These are phyloP conservation scores for Globisporangium okanoganense DNA, from an alignment of 352 stramenopile species.

Conservation along the genomic window DNA sequence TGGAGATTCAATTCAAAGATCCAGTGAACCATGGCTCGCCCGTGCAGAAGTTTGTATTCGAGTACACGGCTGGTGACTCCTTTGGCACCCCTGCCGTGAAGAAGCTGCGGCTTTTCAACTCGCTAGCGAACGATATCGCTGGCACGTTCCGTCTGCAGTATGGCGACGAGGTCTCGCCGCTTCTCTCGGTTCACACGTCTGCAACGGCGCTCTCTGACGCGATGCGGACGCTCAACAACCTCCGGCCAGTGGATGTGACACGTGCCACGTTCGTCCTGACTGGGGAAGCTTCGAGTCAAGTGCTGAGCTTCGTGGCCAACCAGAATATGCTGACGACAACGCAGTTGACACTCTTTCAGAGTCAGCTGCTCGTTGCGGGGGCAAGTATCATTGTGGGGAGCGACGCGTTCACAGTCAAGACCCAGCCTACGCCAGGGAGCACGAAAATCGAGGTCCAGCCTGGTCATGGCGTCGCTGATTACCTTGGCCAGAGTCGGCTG, in stretches of 20 bases:
- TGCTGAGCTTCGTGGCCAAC: conserved; percentile 29
- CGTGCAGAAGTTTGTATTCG: conserved; percentile 51
- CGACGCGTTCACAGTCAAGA: conserved; percentile 35
- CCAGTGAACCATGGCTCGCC: conserved; percentile 25
- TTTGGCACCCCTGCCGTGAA: conserved; percentile 53
- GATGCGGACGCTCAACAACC: conserved; percentile 34
- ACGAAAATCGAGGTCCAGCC: conserved; percentile 40
- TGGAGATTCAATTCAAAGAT: conserved; percentile 30
- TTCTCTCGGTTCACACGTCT: conserved; percentile 53
- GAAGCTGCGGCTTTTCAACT: conserved; percentile 43
- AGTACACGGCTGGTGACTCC: conserved; percentile 43
- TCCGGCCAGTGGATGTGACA: conserved; percentile 47
- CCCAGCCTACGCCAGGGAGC: conserved; percentile 31
- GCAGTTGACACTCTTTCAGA: conserved; percentile 28
- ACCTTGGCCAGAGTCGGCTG: conserved; percentile 19
- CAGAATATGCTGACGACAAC: conserved; percentile 44
- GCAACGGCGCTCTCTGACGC: conserved; percentile 28
- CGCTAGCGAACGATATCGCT: conserved; percentile 42
- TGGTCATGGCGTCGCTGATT: conserved; percentile 25
- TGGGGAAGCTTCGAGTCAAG: conserved; percentile 26
- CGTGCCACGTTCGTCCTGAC: conserved; percentile 48
- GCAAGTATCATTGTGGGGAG: conserved; percentile 29
- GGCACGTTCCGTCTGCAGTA: conserved; percentile 74
- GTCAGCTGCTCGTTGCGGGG: conserved; percentile 32
- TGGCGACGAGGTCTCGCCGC: conserved; percentile 35